Conservation (phyloP, 352 stramenopile genomes). For the Phytopythium ostracodes region DNA sequence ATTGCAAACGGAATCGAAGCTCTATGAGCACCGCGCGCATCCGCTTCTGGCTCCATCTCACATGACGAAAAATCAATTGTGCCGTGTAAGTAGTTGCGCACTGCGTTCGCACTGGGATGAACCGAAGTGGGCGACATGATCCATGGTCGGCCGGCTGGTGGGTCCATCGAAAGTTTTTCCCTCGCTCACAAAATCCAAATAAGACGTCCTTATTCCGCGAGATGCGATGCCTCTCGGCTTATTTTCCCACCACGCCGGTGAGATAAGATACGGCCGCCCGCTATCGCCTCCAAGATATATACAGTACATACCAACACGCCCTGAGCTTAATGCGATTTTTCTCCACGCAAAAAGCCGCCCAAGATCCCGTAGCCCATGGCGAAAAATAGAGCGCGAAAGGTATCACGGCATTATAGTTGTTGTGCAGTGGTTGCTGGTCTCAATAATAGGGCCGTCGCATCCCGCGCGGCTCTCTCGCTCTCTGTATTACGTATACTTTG, state of each 20-base stretch:
- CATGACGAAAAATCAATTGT: neutral
- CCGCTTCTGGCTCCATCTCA: constrained; percentile 1
- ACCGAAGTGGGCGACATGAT: no score
- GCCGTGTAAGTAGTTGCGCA: neutral
- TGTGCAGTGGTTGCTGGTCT: neutral
- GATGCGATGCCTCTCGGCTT: neutral
- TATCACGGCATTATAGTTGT: neutral
- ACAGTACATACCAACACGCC: no score
- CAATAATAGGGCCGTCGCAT: neutral
- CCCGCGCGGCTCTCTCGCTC: neutral
- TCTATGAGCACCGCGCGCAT: neutral
- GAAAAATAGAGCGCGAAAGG: neutral
- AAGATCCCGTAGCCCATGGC: neutral
- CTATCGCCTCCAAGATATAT: neutral
- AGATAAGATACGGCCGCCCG: neutral
- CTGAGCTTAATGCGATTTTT: neutral
- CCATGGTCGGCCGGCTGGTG: no score
- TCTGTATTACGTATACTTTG: neutral
- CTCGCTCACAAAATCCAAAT: no score
- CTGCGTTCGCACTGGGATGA: neutral
- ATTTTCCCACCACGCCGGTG: neutral
- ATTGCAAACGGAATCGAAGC: neutral
- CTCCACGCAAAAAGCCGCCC: neutral
- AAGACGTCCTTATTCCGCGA: no score
- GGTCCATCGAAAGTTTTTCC: no score